Percentiles rank a stretch among this genome's conserved stretches.
Evolutionary conservation across 2,329 filamentous ascomycete genomes (phyloP).

Genomic region (Bimuria novae-zelandiae): DNA sequence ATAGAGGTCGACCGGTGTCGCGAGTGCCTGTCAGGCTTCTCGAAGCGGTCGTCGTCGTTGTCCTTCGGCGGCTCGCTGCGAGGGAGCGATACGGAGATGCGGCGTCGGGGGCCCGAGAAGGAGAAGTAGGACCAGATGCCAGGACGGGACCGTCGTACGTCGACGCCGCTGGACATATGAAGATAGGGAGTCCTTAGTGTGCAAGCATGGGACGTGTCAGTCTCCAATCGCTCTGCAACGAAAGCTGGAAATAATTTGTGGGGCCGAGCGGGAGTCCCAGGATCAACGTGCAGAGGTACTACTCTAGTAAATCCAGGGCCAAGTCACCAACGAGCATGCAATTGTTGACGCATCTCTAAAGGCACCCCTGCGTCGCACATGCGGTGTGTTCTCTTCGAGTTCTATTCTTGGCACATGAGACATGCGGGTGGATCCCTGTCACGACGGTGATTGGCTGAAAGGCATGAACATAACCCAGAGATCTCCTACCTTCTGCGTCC

Average conservation of each 20-base stretch:
- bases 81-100: slow-evolving; percentile 57
- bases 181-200: neutral
- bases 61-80: slow-evolving; percentile 30
- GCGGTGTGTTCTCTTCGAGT: slow-evolving; percentile 1
- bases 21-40: slow-evolving; percentile 53
- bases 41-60: slow-evolving; percentile 48
- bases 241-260: neutral
- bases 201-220: neutral
- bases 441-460: neutral
- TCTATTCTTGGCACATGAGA: neutral
- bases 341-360: neutral
- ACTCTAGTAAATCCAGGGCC: neutral
- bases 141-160: slow-evolving; percentile 52
- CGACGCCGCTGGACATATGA: slow-evolving; percentile 60
- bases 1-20: slow-evolving; percentile 45
- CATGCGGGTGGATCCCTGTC: neutral
- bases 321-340: too few relatives aligned
- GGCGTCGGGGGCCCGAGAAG: slow-evolving; percentile 56
- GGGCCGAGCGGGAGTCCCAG: neutral
- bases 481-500: too few relatives aligned
- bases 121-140: slow-evolving; percentile 60
- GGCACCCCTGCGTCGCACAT: neutral
- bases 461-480: neutral
- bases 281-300: too few relatives aligned
- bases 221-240: neutral